Percentiles rank a stretch among this genome's conserved stretches.
Conservation (phyloP, 306 rosid species). For the Herpetospermum pedunculosum region DNA sequence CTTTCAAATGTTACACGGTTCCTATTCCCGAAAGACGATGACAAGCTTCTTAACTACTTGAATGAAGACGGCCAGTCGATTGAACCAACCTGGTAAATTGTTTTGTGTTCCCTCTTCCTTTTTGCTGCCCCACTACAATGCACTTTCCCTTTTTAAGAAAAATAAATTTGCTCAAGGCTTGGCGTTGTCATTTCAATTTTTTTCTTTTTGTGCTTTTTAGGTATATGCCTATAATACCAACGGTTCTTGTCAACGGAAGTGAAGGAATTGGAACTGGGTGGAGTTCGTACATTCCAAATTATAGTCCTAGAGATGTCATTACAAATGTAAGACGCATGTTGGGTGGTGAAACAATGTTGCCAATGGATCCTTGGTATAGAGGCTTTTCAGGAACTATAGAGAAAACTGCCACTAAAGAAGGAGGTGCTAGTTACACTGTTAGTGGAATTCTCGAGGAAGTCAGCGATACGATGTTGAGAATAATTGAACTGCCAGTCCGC, state of each 20-base stretch:
- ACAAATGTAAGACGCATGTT: constrained; percentile 65
- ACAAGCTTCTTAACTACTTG: constrained; percentile 75
- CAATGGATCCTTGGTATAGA: constrained; percentile 98
- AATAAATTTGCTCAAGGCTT: not conserved
- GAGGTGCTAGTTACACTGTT: constrained; percentile 33
- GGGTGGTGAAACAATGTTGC: constrained; percentile 37
- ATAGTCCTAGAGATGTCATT: constrained; percentile 81
- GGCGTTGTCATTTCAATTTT: not conserved
- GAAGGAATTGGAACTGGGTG: constrained; percentile 94
- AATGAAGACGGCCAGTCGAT: constrained; percentile 80
- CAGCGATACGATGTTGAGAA: constrained; percentile 47
- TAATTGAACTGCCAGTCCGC: constrained; percentile 68
- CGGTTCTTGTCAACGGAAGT: constrained; percentile 90
- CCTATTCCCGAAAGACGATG: constrained; percentile 76
- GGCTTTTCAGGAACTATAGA: constrained; percentile 70
- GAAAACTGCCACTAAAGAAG: constrained; percentile 51
- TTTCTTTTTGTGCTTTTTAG: constrained; percentile 17
- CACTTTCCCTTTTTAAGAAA: not conserved
- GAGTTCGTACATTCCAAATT: constrained; percentile 88
- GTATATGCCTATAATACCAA: constrained; percentile 79
- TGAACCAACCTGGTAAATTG: constrained; percentile 71
- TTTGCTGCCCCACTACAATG: not conserved
- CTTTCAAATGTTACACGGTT: constrained; percentile 51
- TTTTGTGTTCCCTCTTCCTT: not conserved
- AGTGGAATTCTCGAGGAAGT: constrained; percentile 56